A percentile compares a stretch with the other conserved stretches of the same genome.
These are phyloP conservation scores for Plenodomus biglobosus DNA, from an alignment of 2,329 filamentous ascomycete genomes.

Conservation along the genomic window DNA sequence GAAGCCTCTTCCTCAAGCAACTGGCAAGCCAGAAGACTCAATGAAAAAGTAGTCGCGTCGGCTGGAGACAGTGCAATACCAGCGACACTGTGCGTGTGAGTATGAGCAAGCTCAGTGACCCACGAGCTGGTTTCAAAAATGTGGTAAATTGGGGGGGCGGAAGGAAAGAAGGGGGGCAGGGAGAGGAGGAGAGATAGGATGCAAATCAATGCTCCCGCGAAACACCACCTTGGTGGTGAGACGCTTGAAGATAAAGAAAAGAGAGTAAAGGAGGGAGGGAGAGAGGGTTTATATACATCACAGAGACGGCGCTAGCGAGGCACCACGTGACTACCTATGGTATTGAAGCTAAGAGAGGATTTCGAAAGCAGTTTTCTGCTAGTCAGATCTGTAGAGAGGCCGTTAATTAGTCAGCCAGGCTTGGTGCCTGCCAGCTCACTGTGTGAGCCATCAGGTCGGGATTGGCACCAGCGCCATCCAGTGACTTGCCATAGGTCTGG, in stretches of 20 bases:
- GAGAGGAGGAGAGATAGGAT: too few relatives aligned
- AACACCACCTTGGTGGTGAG: too few relatives aligned
- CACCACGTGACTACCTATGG: background rate
- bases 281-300: background rate
- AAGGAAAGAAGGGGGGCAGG: too few relatives aligned
- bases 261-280: background rate
- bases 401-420: too few relatives aligned
- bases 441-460: too few relatives aligned
- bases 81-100: constrained; percentile 16
- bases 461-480: too few relatives aligned
- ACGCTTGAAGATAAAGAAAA: too few relatives aligned
- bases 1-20: constrained; percentile 23
- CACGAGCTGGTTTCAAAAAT: constrained; percentile 13
- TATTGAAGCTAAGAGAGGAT: background rate
- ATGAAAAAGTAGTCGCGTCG: constrained; percentile 26
- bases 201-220: too few relatives aligned
- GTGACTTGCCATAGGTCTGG: too few relatives aligned
- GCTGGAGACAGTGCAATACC: constrained; percentile 19
- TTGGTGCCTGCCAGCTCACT: too few relatives aligned
- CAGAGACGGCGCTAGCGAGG: background rate
- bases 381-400: too few relatives aligned
- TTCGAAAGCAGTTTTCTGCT: background rate
- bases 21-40: constrained; percentile 20
- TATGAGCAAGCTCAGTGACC: constrained; percentile 18
- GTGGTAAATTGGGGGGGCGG: too few relatives aligned